A percentile compares a stretch with the other conserved stretches of the same genome.
These are phyloP conservation scores for Colletotrichum magnum DNA, from an alignment of 2,329 filamentous ascomycete species.

Conservation along the genomic window DNA sequence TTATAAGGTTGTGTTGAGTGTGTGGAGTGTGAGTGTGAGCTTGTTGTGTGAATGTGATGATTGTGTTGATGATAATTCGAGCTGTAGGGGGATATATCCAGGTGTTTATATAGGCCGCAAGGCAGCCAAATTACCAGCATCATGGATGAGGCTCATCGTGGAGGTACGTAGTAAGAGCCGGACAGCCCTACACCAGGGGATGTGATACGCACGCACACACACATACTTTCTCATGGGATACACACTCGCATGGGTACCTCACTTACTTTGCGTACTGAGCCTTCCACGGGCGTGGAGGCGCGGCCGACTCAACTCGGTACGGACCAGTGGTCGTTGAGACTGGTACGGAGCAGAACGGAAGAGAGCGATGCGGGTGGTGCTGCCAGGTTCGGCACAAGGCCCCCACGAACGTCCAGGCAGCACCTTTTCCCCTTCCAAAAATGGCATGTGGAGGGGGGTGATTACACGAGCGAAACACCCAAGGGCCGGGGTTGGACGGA, in stretches of 20 bases:
- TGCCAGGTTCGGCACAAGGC: conserved; percentile 31
- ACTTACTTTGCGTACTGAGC: conserved; percentile 26
- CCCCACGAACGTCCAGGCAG: conserved; percentile 36
- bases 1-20: background rate
- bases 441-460: conserved; percentile 25
- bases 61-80: conserved; percentile 21
- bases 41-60: conserved; percentile 32
- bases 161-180: conserved; percentile 31
- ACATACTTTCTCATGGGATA: no score
- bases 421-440: conserved; percentile 28
- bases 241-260: background rate
- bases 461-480: conserved; percentile 25
- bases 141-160: conserved; percentile 31
- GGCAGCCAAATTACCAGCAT: conserved; percentile 11
- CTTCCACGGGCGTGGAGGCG: conserved; percentile 15
- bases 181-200: conserved; percentile 17
- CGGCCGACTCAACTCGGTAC: conserved; percentile 28
- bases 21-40: conserved; percentile 7
- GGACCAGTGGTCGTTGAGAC: conserved; percentile 1
- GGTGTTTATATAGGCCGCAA: conserved; percentile 35
- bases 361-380: conserved; percentile 8
- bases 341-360: background rate
- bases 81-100: conserved; percentile 13
- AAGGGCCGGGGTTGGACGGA: conserved; percentile 2
- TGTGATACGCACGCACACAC: background rate